Percentiles rank a stretch among this genome's conserved stretches.
Conservation (phyloP, 1,284 basidiomycete genomes). For the Pholiota adiposa region DNA sequence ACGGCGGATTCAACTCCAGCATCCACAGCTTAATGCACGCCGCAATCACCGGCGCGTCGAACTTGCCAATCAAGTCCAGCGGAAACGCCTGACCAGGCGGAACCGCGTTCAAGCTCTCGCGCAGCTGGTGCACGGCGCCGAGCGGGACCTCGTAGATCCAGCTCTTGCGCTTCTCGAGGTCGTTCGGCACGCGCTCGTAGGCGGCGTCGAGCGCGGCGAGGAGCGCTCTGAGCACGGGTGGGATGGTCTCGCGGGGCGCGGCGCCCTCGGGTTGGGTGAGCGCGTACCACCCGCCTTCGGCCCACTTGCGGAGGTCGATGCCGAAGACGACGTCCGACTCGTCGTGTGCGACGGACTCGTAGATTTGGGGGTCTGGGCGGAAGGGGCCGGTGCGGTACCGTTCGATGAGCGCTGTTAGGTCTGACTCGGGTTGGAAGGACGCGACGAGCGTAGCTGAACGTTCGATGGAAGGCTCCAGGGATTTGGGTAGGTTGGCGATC, state of each 20-base stretch:
- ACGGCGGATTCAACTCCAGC: conserved; percentile 83
- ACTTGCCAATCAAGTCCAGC: conserved; percentile 68
- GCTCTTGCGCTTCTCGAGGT: conserved; percentile 82
- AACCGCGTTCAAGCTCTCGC: conserved; percentile 80
- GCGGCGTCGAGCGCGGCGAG: conserved; percentile 67
- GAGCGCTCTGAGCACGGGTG: conserved; percentile 76
- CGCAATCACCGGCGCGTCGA: conserved; percentile 87
- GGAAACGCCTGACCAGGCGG: conserved; percentile 69
- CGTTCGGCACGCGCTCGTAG: conserved; percentile 66
- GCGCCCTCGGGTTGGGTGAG: conserved; percentile 48
- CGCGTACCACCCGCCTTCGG: conserved; percentile 71
- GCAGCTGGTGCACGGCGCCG: conserved; percentile 78
- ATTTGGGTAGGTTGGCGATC: conserved; percentile 69
- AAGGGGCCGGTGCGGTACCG: conserved; percentile 90
- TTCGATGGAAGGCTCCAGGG: conserved; percentile 66
- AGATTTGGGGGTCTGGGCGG: conserved; percentile 81
- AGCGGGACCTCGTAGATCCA: conserved; percentile 96
- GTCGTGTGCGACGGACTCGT: conserved; percentile 82
- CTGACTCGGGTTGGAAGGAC: conserved; percentile 84
- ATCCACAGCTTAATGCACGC: conserved; percentile 86
- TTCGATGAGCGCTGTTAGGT: conserved; percentile 84
- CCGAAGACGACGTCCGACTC: conserved; percentile 87
- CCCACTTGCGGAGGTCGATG: conserved; percentile 87
- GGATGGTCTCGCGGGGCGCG: conserved; percentile 53
- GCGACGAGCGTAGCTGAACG: conserved; percentile 77